A percentile compares a stretch with the other conserved stretches of the same genome.
Conservation (phyloP, 116 monocot genomes). For the Trichopus zeylanicus region DNA sequence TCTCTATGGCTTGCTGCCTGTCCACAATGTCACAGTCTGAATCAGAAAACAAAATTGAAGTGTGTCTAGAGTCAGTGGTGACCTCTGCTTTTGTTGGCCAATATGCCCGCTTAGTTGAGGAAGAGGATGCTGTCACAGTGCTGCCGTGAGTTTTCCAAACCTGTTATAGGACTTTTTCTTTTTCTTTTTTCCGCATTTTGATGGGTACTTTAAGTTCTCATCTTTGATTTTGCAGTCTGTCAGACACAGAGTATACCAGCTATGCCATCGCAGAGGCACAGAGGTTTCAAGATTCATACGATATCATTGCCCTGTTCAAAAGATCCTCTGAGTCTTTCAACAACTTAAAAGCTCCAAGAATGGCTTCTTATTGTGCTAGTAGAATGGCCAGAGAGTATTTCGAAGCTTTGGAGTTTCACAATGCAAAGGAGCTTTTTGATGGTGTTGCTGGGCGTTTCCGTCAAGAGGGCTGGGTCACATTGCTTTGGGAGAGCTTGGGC, state of each 20-base stretch:
- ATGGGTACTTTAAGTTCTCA: constrained; percentile 25
- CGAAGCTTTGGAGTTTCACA: constrained; percentile 39
- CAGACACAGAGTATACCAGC: constrained; percentile 66
- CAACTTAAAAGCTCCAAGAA: constrained; percentile 55
- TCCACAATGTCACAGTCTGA: constrained; percentile 22
- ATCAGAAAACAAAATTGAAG: constrained; percentile 14
- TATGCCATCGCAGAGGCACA: constrained; percentile 62
- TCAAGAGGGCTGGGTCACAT: constrained; percentile 83
- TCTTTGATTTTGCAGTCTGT: constrained; percentile 46
- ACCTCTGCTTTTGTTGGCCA: constrained; percentile 71
- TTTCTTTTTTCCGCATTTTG: not conserved
- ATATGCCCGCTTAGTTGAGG: constrained; percentile 69
- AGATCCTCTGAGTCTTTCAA: constrained; percentile 79
- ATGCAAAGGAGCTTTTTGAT: constrained; percentile 75
- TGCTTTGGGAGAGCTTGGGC: constrained; percentile 87
- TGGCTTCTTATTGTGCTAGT: constrained; percentile 56
- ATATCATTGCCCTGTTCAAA: constrained; percentile 75
- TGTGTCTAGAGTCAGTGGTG: constrained; percentile 46
- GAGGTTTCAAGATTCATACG: constrained; percentile 77
- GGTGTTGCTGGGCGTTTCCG: constrained; percentile 51
- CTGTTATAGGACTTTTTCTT: not conserved
- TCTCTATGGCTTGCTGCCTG: constrained; percentile 26
- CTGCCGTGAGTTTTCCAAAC: constrained; percentile 49
- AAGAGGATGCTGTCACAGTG: constrained; percentile 49
- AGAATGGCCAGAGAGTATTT: constrained; percentile 83